These are phyloP conservation scores for Oryza glumipatula DNA, from an alignment of 176 grass and related monocot species.

Conservation along the genomic window DNA sequence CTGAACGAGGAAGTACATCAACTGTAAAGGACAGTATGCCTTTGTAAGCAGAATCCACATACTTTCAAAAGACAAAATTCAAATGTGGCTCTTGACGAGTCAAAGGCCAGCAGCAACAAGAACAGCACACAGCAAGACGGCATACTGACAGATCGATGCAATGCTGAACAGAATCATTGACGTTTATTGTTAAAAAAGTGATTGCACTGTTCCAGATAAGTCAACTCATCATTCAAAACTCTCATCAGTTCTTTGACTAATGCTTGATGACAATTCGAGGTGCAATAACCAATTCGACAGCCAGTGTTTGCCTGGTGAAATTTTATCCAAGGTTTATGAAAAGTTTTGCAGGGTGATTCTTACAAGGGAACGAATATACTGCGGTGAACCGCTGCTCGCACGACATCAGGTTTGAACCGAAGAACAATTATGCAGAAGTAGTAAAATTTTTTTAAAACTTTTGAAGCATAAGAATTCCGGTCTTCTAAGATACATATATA, in stretches of 20 bases:
- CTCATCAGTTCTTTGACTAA: constrained; percentile 9
- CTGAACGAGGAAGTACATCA: neutral
- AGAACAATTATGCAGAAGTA: neutral
- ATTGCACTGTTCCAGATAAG: constrained; percentile 49
- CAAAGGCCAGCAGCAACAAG: constrained; percentile 20
- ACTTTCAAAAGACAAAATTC: neutral
- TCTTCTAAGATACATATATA: constrained; percentile 24
- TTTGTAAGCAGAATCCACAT: neutral
- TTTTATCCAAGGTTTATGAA: neutral
- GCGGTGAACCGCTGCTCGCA: neutral
- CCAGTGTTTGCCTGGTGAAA: neutral
- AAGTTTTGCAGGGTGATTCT: constrained; percentile 12
- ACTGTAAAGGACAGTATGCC: neutral
- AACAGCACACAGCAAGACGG: neutral
- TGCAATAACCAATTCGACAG: neutral
- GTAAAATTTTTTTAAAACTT: neutral
- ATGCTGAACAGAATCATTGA: neutral
- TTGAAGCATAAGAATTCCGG: constrained; percentile 4
- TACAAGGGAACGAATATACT: constrained; percentile 34
- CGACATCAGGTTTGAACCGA: constrained; percentile 3
- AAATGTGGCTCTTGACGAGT: neutral
- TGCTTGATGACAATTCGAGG: constrained; percentile 32
- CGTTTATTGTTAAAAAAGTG: neutral
- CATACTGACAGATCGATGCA: constrained; percentile 3
- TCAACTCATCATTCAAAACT: constrained; percentile 39